These are phyloP conservation scores for Oryza australiensis DNA, from an alignment of 176 grass and related monocot genomes.

Conservation along the genomic window DNA sequence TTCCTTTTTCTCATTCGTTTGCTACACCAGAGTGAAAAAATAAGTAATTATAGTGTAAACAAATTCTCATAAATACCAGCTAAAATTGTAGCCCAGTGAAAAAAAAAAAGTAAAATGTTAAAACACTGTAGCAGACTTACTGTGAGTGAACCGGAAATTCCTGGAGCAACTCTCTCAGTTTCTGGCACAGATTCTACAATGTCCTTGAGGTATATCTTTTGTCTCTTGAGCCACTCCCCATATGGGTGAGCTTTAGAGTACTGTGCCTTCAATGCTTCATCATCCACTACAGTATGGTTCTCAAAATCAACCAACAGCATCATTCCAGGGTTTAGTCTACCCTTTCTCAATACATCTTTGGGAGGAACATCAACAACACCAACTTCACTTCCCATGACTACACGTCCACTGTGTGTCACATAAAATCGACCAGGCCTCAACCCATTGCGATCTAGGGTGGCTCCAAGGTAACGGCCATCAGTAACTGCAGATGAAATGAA, in stretches of 20 bases:
- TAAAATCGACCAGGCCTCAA: constrained; percentile 95
- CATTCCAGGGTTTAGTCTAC: constrained; percentile 96
- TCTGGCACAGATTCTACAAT: constrained; percentile 83
- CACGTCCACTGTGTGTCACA: constrained; percentile 82
- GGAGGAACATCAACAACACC: constrained; percentile 92
- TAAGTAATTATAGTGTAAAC: background rate
- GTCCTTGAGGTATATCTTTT: constrained; percentile 72
- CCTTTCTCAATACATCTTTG: constrained; percentile 83
- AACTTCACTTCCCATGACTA: constrained; percentile 98
- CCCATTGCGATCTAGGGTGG: constrained; percentile 92
- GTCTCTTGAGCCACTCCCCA: constrained; percentile 79
- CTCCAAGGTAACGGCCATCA: constrained; percentile 95
- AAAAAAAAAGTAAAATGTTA: background rate
- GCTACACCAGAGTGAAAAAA: constrained; percentile 38
- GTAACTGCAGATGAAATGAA: constrained; percentile 61
- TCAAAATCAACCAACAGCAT: constrained; percentile 98
- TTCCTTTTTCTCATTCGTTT: constrained; percentile 41
- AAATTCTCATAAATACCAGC: constrained; percentile 19
- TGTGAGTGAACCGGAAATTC: constrained; percentile 53
- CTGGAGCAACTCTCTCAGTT: constrained; percentile 56
- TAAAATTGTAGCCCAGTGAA: background rate
- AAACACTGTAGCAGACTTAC: constrained; percentile 51
- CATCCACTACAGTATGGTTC: constrained; percentile 89
- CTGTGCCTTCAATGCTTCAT: constrained; percentile 83
- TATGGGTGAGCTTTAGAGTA: constrained; percentile 89